Base-by-base conservation (phyloP, 2,329 filamentous ascomycete species). In the Aureobasidium sp. region DNA sequence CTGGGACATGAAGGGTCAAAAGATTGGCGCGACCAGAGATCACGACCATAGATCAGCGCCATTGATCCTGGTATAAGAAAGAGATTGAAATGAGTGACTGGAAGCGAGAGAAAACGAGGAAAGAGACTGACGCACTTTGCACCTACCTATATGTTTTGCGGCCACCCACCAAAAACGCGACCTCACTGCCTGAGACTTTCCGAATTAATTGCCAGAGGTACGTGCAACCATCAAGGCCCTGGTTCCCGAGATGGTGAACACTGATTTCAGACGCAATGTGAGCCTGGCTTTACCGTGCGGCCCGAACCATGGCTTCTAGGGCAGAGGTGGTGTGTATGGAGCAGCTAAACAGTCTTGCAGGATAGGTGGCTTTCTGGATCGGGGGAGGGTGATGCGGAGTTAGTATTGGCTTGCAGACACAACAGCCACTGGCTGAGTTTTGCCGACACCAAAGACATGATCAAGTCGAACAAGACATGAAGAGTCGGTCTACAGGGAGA, bases 161-260 rank as follows among this genome's bases (percentile, higher is more conserved):
- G 56, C 56, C 56, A 41, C 56, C 56, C 44, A 59, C 44, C 42
- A 27, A 22, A 22, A 17, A 58, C n/a, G 42, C 41, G 41, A 47
- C 41, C 31, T 17, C 9, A 49, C 34, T 44, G 22, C 44, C 56
- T 59, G 34, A 59, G 56, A 59, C 56, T 59, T 59, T 41, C 31
- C 44, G 44, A 49, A 36, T 37, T 57, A 57, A 57, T 57, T 57
- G 53, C 53, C 25, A n/a, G 42, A 57, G 53, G 53, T 31, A 47
- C 53, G 53, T 57, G 53, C 53, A 47, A 56, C 39, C n/a, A 47
- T 57, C 42, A 47, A 57, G 53, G 53, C 53, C 53, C 53, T 57
- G 53, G 53, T 47, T 34, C 31, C 29, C 52, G 52, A 44, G n/a
- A 44, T 17, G 25, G 44, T n/a, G 15, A 44, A 44, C 29, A 47